Conservation (phyloP, 192 early-diverging fungal species). For the Rhizoclosmatium globosum region DNA sequence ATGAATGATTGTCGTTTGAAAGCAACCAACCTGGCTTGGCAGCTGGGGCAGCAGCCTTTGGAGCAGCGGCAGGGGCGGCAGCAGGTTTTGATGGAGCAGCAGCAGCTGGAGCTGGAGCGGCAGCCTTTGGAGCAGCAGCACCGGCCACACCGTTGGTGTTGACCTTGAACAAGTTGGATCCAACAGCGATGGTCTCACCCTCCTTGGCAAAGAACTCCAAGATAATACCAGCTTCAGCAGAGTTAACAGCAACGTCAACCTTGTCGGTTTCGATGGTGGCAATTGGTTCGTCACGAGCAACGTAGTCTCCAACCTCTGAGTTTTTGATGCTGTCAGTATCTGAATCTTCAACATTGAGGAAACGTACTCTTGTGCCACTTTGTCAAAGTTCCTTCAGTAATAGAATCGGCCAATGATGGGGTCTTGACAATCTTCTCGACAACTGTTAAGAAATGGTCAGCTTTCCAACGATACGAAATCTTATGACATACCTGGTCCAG, state of each 20-base stretch:
- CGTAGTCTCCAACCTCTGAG: conserved; percentile 93
- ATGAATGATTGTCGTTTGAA: neutral
- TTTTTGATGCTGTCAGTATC: conserved; percentile 57
- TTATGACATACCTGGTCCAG: neutral
- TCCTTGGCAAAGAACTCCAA: conserved; percentile 82
- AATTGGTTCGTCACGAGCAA: conserved; percentile 92
- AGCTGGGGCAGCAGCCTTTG: conserved; percentile 45
- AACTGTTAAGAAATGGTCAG: conserved; percentile 19
- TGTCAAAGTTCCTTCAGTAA: conserved; percentile 97
- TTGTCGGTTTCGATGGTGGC: conserved; percentile 99
- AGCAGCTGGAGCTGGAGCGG: conserved; percentile 38
- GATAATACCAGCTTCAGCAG: conserved; percentile 88
- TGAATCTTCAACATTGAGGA: neutral
- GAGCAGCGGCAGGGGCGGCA: conserved; percentile 57
- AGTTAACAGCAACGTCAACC: conserved; percentile 97
- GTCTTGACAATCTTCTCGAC: conserved; percentile 90
- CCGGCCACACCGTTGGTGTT: conserved; percentile 69
- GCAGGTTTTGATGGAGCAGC: conserved; percentile 47
- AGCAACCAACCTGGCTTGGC: conserved; percentile 9
- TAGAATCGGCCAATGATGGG: conserved; percentile 97
- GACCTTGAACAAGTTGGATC: conserved; percentile 88
- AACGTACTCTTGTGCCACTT: conserved; percentile 92
- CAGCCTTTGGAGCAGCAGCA: conserved; percentile 26
- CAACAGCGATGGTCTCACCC: conserved; percentile 90
- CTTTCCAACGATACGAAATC: neutral